Base-by-base conservation (phyloP, 2,329 filamentous ascomycete genomes). In the Claviceps arundinis region DNA sequence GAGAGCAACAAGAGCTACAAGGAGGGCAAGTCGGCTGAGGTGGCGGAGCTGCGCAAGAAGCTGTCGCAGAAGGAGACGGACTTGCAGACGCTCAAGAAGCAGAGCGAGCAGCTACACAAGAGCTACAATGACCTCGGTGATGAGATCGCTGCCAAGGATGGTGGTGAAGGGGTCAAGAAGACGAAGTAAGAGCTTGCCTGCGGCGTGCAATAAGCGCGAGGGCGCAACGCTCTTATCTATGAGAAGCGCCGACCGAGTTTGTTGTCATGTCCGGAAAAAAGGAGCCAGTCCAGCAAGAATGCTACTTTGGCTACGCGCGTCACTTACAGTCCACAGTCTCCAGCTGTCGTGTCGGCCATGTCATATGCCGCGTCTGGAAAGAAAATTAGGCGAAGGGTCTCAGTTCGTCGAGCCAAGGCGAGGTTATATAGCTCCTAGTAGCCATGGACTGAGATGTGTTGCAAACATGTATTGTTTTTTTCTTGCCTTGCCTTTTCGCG, bases 81-180 rank as follows among this genome's bases (percentile, higher is more conserved):
- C 63, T 80, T 96, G 60, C 81, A 85, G 70, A 87, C 81, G 53
- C 74, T 97, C 61, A 95, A 94, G 84, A 95, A 94, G 78, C 93
- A 98, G 78, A 80, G 83, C 56, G 81, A 87, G 65, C 87, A 87
- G 50, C 77, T 97, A 55, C 82, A 82, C 68, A 80, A 82, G 65
- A 90, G 94, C 74, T 97, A 96, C 71, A 81, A 87, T 66, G 81
- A 84, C 59, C 76, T 97, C 61, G 83, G 87, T 57, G 90, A 97
- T 65, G 82, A 93, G 75, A 85, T 90, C 60, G 77, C 82, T 54
- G 71, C 74, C 54, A 76, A 78, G 13, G 72, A 77, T 58, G 61
- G 69, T 53, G 71, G 75, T 47, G 68, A 65, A 13, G 73, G 75
- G 34, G 68, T 70, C 50, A 81, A 79, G 70, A 87, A 87, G 74